Conservation (phyloP, 2,329 filamentous ascomycete genomes). For the Cytospora piceicola region DNA sequence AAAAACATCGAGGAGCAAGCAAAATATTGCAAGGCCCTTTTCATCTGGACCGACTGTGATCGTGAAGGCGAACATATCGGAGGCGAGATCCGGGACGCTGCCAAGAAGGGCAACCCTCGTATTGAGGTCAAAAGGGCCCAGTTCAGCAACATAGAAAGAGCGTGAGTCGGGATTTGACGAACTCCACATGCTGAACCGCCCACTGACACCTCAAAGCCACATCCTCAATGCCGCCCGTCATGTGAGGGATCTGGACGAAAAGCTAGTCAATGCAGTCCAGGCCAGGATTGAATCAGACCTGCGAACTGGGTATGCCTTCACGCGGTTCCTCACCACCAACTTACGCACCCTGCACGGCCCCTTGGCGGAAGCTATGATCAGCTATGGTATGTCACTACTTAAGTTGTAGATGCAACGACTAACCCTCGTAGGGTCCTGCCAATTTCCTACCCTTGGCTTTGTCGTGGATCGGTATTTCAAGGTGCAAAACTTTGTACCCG, state of each 20-base stretch:
- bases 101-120: constrained; percentile 70
- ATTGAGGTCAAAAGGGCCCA: constrained; percentile 83
- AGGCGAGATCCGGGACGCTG: constrained; percentile 83
- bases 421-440: constrained; percentile 72
- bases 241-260: constrained; percentile 79
- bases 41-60: constrained; percentile 99
- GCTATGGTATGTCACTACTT: constrained; percentile 67
- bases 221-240: constrained; percentile 81
- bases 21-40: constrained; percentile 70
- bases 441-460: constrained; percentile 95
- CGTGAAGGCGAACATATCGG: constrained; percentile 97
- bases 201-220: constrained; percentile 60
- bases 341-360: constrained; percentile 73
- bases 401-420: background rate
- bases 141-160: constrained; percentile 95
- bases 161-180: constrained; percentile 54
- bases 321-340: constrained; percentile 79
- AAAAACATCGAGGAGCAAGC: constrained; percentile 85
- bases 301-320: constrained; percentile 90
- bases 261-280: constrained; percentile 83
- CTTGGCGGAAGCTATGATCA: constrained; percentile 69
- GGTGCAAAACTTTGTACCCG: constrained; percentile 90
- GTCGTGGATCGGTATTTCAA: constrained; percentile 95
- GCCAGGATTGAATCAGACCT: constrained; percentile 92
- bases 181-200: background rate